A percentile compares a stretch with the other conserved stretches of the same genome.
Conservation (phyloP, 1,284 basidiomycete species). For the Meripilus lineatus region DNA sequence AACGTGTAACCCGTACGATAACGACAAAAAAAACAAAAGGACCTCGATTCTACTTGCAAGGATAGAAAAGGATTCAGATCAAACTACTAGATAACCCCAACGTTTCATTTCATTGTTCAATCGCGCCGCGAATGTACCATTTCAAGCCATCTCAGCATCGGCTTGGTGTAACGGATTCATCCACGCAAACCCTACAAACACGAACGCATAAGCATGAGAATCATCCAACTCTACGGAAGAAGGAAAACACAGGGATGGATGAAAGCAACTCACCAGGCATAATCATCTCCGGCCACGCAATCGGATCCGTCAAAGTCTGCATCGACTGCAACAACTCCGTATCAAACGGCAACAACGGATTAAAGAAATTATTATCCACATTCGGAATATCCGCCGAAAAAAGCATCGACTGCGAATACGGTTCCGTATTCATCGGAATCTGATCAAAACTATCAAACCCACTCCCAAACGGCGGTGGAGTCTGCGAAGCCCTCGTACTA, state of each 20-base stretch:
- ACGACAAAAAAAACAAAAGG: no score
- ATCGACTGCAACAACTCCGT: constrained; percentile 51
- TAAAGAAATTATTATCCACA: constrained; percentile 1
- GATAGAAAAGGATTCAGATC: no score
- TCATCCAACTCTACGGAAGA: background rate
- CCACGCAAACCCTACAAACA: constrained; percentile 12
- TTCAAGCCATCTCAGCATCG: constrained; percentile 1
- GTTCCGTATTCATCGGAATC: constrained; percentile 17
- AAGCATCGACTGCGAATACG: background rate
- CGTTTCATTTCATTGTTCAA: no score
- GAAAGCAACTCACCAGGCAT: constrained; percentile 40
- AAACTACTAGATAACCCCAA: no score
- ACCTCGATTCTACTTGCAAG: no score
- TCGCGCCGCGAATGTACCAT: no score
- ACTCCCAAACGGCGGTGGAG: constrained; percentile 2
- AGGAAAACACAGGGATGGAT: background rate
- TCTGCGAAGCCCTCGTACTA: constrained; percentile 3
- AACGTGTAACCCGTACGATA: no score
- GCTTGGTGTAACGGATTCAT: constrained; percentile 10
- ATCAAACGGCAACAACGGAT: constrained; percentile 49
- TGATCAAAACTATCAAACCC: constrained; percentile 8
- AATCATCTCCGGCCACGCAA: constrained; percentile 46
- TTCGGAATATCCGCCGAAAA: constrained; percentile 34
- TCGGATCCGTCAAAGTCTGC: constrained; percentile 45
- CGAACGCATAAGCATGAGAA: background rate